Evolutionary conservation across 139 green algal species (phyloP).

Genomic region (Chlorella sp.): DNA sequence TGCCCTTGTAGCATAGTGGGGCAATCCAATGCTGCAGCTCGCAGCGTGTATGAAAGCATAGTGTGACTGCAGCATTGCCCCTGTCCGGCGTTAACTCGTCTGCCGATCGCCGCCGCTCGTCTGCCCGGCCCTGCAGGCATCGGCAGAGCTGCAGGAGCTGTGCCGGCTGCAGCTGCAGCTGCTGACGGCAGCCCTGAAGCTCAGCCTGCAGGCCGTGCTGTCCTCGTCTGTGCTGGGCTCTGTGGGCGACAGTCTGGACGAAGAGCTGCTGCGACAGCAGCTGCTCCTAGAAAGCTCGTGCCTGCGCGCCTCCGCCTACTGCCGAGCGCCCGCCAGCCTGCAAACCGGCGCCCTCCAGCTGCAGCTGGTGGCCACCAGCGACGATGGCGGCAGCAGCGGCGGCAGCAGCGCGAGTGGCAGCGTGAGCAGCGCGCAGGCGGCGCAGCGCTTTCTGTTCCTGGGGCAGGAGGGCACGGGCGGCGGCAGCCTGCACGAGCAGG

Average conservation of each 20-base stretch:
- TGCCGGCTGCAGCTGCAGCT: slow-evolving; percentile 36
- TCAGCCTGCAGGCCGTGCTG: slow-evolving; percentile 26
- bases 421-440: not conserved
- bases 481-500: slow-evolving; percentile 33
- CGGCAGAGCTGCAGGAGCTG: slow-evolving; percentile 31
- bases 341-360: slow-evolving; percentile 37
- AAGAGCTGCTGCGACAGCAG: not conserved
- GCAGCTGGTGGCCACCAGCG: slow-evolving; percentile 40
- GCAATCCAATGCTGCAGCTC: too few relatives aligned
- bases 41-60: not conserved
- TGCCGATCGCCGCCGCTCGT: not conserved
- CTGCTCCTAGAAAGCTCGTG: not conserved
- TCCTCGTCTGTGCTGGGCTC: not conserved
- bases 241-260: not conserved
- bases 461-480: slow-evolving; percentile 20
- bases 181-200: slow-evolving; percentile 26
- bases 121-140: not conserved
- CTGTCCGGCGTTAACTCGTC: too few relatives aligned
- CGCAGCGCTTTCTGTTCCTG: slow-evolving; percentile 32
- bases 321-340: slow-evolving; percentile 36
- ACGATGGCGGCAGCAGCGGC: not conserved
- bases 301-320: slow-evolving; percentile 31
- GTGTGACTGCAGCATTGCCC: too few relatives aligned
- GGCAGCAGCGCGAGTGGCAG: not conserved
- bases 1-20: too few relatives aligned